Base-by-base conservation (phyloP, 2,329 filamentous ascomycete genomes). In the Elsinoe perseae region DNA sequence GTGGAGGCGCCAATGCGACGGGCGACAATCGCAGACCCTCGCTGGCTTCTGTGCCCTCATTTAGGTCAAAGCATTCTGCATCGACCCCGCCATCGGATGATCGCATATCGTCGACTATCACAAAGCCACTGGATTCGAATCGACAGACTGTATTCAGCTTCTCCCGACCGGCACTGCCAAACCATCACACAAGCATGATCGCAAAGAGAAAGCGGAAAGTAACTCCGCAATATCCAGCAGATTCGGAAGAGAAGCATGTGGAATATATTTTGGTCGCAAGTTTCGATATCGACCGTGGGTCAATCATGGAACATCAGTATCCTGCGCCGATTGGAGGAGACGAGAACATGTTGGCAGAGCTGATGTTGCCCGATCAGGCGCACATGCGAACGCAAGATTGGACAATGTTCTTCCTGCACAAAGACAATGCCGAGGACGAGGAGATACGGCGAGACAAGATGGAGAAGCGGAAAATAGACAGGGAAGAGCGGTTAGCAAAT, bases 341-440 rank as follows among this genome's bases (percentile, higher is more conserved):
- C 69, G 93, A 98, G 74, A 87, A 95, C 66, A 97, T 97, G 91
- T 74, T 98, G 67, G 93, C 93, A 5, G 93, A 98, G 75, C 81
- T 98, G 66, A 98, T 98, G 93, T 76, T 98, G 69, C 93, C 93
- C 0, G 93, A 98, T 71, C 92, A 97, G 72, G 90, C 92, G 20
- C 93, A 98, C 73, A 84, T 93, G 59, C 83, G 93, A 36, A 92
- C 87, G 66, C 91, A 97, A 72, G 93, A 98, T 70, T 98, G 93
- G 93, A 98, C 93, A 40, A 95, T 97, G 56, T 98, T 98, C 75
- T 98, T 98, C 69, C 71, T 98, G 57, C 93, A 98, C 74, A 97
- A 97, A 70, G 93, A 98, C 69, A 88, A 85, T 2, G 91, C 83
- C 59, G 83, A 86, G 58, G 87, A 92, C 57, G 91, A 95, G 59